Evolutionary conservation across 2,329 filamentous ascomycete genomes (phyloP), one percentile per base, ranked within the genome.

Genomic region (Proliferodiscus dingleyae): DNA sequence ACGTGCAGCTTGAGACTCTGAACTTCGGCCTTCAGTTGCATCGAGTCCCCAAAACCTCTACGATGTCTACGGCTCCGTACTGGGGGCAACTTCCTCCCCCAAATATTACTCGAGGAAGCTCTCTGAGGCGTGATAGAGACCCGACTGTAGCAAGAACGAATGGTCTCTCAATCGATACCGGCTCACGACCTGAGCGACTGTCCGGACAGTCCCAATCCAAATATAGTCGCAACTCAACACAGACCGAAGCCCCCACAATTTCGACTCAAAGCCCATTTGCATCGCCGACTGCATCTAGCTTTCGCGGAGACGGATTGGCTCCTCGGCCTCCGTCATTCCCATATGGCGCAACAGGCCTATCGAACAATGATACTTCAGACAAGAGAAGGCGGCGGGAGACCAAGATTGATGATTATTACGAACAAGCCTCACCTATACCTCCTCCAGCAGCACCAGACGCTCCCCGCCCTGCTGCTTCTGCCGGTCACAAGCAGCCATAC

Each of bases 321-420:
- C 78, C 79, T 42, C 72, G 78, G 46, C 79, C 80, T 30, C 69
- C 76, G n/a, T 80, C 78, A 2, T 71, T 77, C 46, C 71, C 74
- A 45, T 75, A 74, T 63, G 67, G 63, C 50, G 61, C 68, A 30
- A 41, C 47, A 5, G 50, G 50, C 19, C 41, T 48, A 46, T 59
- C 39, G 32, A 65, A 70, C 37, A 66, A 66, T 43, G 71, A 75
- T 41, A 65, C 67, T 37, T 41, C 64, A 33, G 71, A 72, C 48
- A 72, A 65, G 56, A 66, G 70, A 43, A 63, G 66, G 49, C 66
- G 68, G 50, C 68, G 69, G 43, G 64, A 67, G 37, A 70, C 64
- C 53, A 68, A 64, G 46, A 66, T 68, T 49, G 68, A 69, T 47
- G 69, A 72, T 33, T 62, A 70, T 47, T 62, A 65, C 11, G 53